phyloP scores from a whole-genome alignment of 2,329 filamentous ascomycete species.

The Stemphylium beticola region DNA sequence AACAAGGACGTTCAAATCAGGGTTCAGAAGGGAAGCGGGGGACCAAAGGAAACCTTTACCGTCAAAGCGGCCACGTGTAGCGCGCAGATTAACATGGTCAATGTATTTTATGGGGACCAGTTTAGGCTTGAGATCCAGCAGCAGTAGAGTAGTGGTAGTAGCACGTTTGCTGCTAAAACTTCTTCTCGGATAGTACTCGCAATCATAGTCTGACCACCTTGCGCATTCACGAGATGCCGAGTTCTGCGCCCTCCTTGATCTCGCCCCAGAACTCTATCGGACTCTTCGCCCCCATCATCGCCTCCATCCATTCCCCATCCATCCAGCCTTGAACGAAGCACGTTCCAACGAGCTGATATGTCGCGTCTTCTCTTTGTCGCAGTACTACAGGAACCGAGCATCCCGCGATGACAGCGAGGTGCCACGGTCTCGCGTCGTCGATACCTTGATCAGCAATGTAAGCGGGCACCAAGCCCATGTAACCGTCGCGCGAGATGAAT shows the following conservation, averaged over 20 bases:
- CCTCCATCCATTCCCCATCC: background rate
- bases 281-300: background rate
- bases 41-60: too few species aligned
- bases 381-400: background rate
- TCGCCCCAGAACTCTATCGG: background rate
- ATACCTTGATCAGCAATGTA: background rate
- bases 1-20: too few species aligned
- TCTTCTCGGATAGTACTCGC: too few species aligned
- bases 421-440: background rate
- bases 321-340: background rate
- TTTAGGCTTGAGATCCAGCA: too few species aligned
- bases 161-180: too few species aligned
- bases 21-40: too few species aligned
- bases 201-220: too few species aligned
- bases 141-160: too few species aligned
- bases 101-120: too few species aligned
- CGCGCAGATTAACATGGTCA: too few species aligned
- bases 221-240: too few species aligned
- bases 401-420: background rate
- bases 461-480: background rate
- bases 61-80: too few species aligned
- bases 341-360: background rate
- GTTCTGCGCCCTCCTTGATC: background rate
- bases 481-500: background rate
- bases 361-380: background rate